Base-by-base conservation (phyloP, 2,329 filamentous ascomycete species). In the Gnomoniopsis smithogilvyi region DNA sequence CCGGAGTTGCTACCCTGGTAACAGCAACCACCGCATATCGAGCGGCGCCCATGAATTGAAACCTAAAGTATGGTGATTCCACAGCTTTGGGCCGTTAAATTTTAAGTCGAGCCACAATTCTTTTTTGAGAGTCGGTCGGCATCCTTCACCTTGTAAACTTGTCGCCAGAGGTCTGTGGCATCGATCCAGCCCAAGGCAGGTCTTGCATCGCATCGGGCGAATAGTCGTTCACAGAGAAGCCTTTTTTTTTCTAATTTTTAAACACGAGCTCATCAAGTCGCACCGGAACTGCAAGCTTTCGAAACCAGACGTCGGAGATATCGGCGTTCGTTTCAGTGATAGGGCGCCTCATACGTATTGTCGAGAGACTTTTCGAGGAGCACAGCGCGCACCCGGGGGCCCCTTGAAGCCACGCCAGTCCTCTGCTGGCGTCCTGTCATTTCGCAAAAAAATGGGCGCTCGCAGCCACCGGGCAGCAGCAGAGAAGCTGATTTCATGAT, bases 221-320 rank as follows among this genome's bases (percentile, higher is more conserved):
- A 46, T 58, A 33, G 24, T 24, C 36, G 10, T 26, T 30, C 47
- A 26, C 50, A 33, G 48, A 38, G 26, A 54, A n/a, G n/a, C n/a
- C n/a, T n/a, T n/a, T n/a, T n/a, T n/a, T n/a, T n/a, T n/a, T n/a
- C n/a, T n/a, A n/a, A n/a, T n/a, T n/a, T 17, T 19, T 34, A 22
- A 58, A 59, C 56, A 59, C 51, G 56, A 59, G 56, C 24, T 59
- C 33, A 14, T 24, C 34, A 34, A 45, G 56, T 58, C 33, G 22
- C 45, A 58, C 51, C 12, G 51, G 45, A 10, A 19, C 30, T 50
- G 56, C 56, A 54, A 51, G 46, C 46, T 26, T 51, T 46, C n/a
- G n/a, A 54, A 51, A 41, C 56, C 33, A 58, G 24, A 59, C 38
- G 47, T 46, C 43, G 46, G 45, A 21, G n/a, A 46, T 14, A 51